These are phyloP conservation scores for Climacium dendroides DNA, from an alignment of 225 moss, liverwort and hornwort species.

Conservation along the genomic window DNA sequence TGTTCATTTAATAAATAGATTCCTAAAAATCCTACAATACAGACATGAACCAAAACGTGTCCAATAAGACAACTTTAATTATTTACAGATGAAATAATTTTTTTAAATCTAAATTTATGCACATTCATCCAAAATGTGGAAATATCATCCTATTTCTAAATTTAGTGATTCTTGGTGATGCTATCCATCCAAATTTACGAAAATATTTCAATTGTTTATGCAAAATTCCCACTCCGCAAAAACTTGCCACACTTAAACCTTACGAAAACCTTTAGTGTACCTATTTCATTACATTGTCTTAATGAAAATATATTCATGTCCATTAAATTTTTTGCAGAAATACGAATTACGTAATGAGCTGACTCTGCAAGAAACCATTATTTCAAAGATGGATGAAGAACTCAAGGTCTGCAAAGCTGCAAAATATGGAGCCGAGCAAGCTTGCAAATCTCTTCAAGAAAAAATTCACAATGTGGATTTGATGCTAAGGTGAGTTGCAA, in stretches of 20 bases:
- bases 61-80: too few species aligned
- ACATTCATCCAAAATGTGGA: not conserved
- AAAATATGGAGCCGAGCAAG: conserved; percentile 50
- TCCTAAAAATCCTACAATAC: too few species aligned
- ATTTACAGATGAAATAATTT: not conserved
- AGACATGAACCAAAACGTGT: too few species aligned
- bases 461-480: conserved; percentile 51
- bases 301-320: not conserved
- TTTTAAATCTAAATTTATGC: too few species aligned
- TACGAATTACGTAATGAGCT: conserved; percentile 22
- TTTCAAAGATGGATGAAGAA: conserved; percentile 50
- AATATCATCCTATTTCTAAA: too few species aligned
- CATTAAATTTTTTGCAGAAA: conserved; percentile 16
- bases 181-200: not conserved
- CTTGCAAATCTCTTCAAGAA: conserved; percentile 45
- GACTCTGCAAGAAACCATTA: conserved; percentile 21
- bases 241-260: not conserved
- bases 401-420: conserved; percentile 37
- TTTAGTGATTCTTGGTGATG: not conserved
- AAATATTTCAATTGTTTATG: too few species aligned
- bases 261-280: accelerated
- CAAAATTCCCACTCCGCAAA: not conserved
- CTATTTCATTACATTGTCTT: not conserved
- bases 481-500: conserved; percentile 47
- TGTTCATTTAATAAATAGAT: too few species aligned